Conservation (phyloP, 2,329 filamentous ascomycete species). For the Cordyceps pruinosa region DNA sequence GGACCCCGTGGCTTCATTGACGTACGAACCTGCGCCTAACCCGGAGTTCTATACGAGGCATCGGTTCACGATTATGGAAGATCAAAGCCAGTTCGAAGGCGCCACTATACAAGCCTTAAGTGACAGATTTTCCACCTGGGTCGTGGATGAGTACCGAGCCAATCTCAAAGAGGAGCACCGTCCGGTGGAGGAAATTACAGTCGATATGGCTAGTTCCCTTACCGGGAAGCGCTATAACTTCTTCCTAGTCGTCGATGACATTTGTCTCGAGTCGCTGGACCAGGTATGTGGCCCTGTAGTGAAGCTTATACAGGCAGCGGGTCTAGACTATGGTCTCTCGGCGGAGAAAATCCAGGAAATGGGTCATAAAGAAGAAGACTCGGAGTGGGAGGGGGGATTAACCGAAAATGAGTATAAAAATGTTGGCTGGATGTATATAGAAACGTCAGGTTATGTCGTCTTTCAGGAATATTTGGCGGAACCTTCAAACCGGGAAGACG, state of each 20-base stretch:
- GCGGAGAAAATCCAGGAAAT: not conserved
- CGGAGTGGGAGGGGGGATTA: constrained; percentile 7
- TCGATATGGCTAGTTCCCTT: not conserved
- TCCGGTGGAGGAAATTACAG: not conserved
- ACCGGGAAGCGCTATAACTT: constrained; percentile 6
- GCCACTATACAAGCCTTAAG: not conserved
- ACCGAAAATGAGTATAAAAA: constrained; percentile 11
- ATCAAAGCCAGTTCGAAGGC: not conserved
- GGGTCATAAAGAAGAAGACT: not conserved
- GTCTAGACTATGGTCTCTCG: not conserved
- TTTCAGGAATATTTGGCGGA: constrained; percentile 7
- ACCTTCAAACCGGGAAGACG: not conserved
- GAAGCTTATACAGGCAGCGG: constrained; percentile 3
- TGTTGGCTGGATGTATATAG: constrained; percentile 13
- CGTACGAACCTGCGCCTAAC: constrained; percentile 1
- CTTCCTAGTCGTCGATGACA: constrained; percentile 6
- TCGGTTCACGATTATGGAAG: constrained; percentile 1
- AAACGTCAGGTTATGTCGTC: constrained; percentile 4
- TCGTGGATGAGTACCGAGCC: not conserved
- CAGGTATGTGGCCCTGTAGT: not conserved
- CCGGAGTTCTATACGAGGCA: not conserved
- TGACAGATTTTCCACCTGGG: not conserved
- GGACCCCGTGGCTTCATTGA: not conserved
- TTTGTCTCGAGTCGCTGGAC: constrained; percentile 10
- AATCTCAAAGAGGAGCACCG: not conserved